These are phyloP conservation scores for Ploettnerulaceae sp. DNA, from an alignment of 2,329 filamentous ascomycete genomes.

Conservation along the genomic window DNA sequence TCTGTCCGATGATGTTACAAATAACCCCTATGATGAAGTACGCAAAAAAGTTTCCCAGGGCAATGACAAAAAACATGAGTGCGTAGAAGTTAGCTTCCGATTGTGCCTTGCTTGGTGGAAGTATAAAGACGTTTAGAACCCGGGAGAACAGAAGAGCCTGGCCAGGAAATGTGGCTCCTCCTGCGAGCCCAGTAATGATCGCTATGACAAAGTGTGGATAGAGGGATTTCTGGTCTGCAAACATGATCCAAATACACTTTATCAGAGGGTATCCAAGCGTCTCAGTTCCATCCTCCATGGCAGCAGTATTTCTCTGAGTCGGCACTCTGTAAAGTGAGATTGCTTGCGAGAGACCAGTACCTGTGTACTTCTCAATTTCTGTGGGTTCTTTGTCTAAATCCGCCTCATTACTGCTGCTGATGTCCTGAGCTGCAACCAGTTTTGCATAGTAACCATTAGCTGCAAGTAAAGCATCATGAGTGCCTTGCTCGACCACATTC, in stretches of 20 bases:
- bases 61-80: constrained; percentile 18
- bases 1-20: constrained; percentile 22
- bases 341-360: background rate
- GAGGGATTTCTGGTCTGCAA: constrained; percentile 8
- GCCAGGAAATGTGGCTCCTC: constrained; percentile 37
- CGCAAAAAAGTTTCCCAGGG: constrained; percentile 1
- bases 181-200: constrained; percentile 22
- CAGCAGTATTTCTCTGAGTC: constrained; percentile 1
- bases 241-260: constrained; percentile 17
- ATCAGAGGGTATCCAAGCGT: constrained; percentile 10
- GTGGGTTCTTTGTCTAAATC: constrained; percentile 4
- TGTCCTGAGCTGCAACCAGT: constrained; percentile 11
- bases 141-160: constrained; percentile 31
- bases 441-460: constrained; percentile 10
- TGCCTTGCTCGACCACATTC: constrained; percentile 67
- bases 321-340: constrained; percentile 2
- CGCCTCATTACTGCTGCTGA: background rate
- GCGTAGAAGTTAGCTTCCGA: constrained; percentile 12
- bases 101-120: constrained; percentile 16
- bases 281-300: constrained; percentile 2
- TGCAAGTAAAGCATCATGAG: constrained; percentile 63
- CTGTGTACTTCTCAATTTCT: background rate
- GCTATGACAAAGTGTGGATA: constrained; percentile 15
- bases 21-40: constrained; percentile 44
- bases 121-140: constrained; percentile 30